Percentiles rank a stretch among this genome's conserved stretches.
These are phyloP conservation scores for Phytophthora sp. DNA, from an alignment of 352 stramenopile species.

Conservation along the genomic window DNA sequence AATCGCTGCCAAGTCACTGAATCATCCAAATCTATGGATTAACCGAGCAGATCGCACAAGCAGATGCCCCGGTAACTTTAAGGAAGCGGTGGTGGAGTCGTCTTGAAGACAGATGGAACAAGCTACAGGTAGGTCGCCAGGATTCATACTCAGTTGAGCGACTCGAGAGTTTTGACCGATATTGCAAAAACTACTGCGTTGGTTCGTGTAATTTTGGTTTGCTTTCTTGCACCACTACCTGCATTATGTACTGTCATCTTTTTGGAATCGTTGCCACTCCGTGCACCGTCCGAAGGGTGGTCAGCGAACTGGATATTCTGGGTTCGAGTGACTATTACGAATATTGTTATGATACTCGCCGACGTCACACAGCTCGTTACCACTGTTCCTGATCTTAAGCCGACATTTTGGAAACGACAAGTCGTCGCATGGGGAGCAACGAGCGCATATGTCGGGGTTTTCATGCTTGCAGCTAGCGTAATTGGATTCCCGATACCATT, in stretches of 20 bases:
- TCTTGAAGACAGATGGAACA: not conserved
- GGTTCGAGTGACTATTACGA: not conserved
- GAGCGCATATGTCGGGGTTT: not conserved
- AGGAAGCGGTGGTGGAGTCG: too few relatives aligned
- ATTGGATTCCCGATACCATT: conserved; percentile 14
- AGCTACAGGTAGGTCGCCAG: conserved; percentile 11
- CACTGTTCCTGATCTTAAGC: not conserved
- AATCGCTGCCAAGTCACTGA: too few relatives aligned
- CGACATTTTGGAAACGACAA: not conserved
- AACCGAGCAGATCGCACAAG: too few relatives aligned
- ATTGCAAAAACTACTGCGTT: conserved; percentile 1
- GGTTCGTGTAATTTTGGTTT: not conserved
- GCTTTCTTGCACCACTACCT: conserved; percentile 3
- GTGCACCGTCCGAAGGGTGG: not conserved
- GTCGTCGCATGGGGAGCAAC: not conserved
- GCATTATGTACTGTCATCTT: not conserved
- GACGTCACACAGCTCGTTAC: not conserved
- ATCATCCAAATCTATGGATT: too few relatives aligned
- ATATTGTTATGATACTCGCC: not conserved
- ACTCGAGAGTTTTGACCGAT: conserved; percentile 5
- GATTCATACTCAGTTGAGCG: conserved; percentile 9
- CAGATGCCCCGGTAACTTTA: too few relatives aligned
- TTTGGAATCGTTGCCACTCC: not conserved
- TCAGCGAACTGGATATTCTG: not conserved
- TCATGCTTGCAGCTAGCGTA: not conserved